Evolutionary conservation across 345 rosid genomes (phyloP), one percentile per base, ranked within the genome.

Genomic region (Kernera saxatilis): DNA sequence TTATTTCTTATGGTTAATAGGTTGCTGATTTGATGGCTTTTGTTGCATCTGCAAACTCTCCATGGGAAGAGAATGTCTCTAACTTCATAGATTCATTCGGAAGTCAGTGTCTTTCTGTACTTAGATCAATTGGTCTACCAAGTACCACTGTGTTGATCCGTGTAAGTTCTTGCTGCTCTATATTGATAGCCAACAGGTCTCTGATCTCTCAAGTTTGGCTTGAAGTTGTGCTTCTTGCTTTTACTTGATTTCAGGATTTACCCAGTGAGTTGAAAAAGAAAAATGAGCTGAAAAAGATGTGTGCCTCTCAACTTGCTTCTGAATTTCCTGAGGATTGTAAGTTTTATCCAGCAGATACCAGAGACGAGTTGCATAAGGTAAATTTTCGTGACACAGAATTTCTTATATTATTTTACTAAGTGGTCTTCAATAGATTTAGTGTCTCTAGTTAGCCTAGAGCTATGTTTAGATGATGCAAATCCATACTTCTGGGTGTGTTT

Each of bases 1-100:
- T 41, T 25, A 5, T 53, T 17, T 74, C 51, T 53, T 61, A 50
- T 58, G 17, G 76, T 66, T 6, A 49, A 53, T 71, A 93, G 98
- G 96, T 86, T 77, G 96, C 97, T 54, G 99, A 94, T 88, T 86
- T 91, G 73, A 81, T 94, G 68, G 96, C 93, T 72, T 94, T 94
- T 80, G 99, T 91, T 77, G 93, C 86, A 66, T 91, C 96, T 64
- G 89, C 85, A 14, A 83, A 70, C 63, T 72, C 89, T 14, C 80
- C 64, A 12, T 79, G 73, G 53, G 95, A 86, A 79, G 93, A 82
- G 55, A 79, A 71, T 52, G 30, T 40, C 41, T 76, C 75, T 11
- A 77, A 80, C 75, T 86, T 62, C 70, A 79, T 91, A 15, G 97
- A 94, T 80, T 85, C 89, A 48, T 91, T 91, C 66, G 99, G 99